These are phyloP conservation scores for Eucalyptus brandiana DNA, from an alignment of 345 rosid species.

Conservation along the genomic window DNA sequence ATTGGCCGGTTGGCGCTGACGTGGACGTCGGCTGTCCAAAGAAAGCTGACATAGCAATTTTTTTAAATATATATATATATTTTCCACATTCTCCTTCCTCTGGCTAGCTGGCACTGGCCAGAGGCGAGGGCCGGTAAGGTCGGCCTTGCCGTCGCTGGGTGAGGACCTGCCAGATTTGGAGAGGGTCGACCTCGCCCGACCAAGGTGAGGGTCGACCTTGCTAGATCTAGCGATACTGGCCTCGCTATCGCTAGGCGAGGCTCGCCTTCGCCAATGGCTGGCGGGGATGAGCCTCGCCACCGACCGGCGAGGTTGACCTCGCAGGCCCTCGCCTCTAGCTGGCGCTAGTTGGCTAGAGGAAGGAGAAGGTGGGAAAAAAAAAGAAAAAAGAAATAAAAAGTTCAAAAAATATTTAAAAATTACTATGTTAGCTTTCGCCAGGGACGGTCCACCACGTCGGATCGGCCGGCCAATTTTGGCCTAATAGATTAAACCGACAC, in stretches of 20 bases:
- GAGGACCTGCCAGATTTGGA: fast-evolving
- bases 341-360: fast-evolving
- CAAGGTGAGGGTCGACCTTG: fast-evolving
- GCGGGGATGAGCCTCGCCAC: fast-evolving
- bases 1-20: fast-evolving
- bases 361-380: too few relatives aligned
- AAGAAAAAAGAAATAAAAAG: too few relatives aligned
- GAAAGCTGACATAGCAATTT: fast-evolving
- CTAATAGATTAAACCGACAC: fast-evolving
- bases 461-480: fast-evolving
- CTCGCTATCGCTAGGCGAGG: fast-evolving
- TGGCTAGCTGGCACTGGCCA: fast-evolving
- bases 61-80: too few relatives aligned
- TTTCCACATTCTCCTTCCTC: too few relatives aligned
- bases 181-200: fast-evolving
- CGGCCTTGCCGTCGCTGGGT: fast-evolving
- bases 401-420: too few relatives aligned
- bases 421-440: fast-evolving
- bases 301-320: fast-evolving
- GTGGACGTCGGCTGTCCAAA: fast-evolving
- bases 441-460: too few relatives aligned
- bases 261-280: fast-evolving
- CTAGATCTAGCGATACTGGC: fast-evolving
- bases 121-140: fast-evolving
- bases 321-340: fast-evolving